Conservation (phyloP, 2,329 filamentous ascomycete species). For the Fusarium avenaceum region DNA sequence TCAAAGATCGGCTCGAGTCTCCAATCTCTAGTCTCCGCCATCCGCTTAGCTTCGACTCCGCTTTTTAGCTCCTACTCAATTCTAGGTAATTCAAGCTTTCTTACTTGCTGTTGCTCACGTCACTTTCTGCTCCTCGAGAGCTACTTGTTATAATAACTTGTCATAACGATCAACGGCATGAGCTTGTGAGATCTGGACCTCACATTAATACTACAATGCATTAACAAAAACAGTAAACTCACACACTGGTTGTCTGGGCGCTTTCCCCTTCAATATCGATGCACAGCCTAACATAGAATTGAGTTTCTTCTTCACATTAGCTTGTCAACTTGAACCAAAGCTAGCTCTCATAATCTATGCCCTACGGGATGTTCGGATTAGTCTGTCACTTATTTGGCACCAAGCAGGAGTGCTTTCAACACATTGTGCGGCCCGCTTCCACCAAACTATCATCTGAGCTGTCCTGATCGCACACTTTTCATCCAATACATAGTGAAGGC, state of each 20-base stretch:
- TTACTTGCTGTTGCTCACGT: slow-evolving; percentile 29
- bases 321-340: too few relatives aligned
- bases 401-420: background rate
- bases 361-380: too few relatives aligned
- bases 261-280: background rate
- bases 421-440: slow-evolving; percentile 18
- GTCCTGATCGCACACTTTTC: background rate
- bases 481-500: background rate
- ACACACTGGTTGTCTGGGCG: slow-evolving; percentile 1
- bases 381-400: background rate
- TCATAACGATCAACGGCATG: slow-evolving; percentile 7
- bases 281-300: background rate
- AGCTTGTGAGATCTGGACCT: slow-evolving; percentile 1
- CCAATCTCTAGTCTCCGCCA: background rate
- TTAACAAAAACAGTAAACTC: background rate
- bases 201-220: background rate
- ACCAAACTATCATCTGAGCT: slow-evolving; percentile 1
- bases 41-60: slow-evolving; percentile 15
- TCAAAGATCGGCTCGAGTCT: slow-evolving; percentile 37
- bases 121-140: slow-evolving; percentile 29
- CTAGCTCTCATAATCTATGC: too few relatives aligned
- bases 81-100: slow-evolving; percentile 19
- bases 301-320: background rate
- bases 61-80: slow-evolving; percentile 21
- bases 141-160: background rate